These are phyloP conservation scores for Amanita thiersii DNA, from an alignment of 768 basidiomycete genomes.

Conservation along the genomic window DNA sequence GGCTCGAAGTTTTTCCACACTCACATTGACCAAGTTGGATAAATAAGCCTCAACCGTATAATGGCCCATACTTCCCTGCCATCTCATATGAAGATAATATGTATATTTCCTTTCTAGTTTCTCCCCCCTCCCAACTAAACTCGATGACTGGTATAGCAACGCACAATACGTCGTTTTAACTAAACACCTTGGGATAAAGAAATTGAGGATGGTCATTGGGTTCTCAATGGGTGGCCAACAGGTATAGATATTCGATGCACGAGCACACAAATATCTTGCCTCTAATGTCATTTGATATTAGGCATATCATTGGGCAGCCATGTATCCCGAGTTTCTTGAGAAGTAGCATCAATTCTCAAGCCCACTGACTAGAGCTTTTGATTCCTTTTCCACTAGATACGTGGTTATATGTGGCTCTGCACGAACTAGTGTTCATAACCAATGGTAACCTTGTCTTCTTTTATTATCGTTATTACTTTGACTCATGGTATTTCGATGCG, in stretches of 20 bases:
- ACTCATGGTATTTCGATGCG: too few relatives aligned
- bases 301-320: conserved; percentile 50
- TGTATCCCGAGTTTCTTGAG: conserved; percentile 48
- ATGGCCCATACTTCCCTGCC: conserved; percentile 50
- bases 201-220: conserved; percentile 39
- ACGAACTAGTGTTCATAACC: conserved; percentile 46
- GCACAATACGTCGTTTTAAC: conserved; percentile 49
- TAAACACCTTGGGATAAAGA: conserved; percentile 33
- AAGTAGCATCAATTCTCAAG: conserved; percentile 19
- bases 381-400: conserved; percentile 28
- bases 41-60: conserved; percentile 41
- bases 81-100: conserved; percentile 54
- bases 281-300: conserved; percentile 15
- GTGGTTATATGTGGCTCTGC: conserved; percentile 46
- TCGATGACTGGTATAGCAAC: conserved; percentile 33
- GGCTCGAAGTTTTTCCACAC: not conserved
- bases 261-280: too few relatives aligned
- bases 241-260: too few relatives aligned
- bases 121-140: not conserved
- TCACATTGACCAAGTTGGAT: not conserved
- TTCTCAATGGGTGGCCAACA: conserved; percentile 56
- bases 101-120: conserved; percentile 20
- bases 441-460: conserved; percentile 27
- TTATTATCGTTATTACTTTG: not conserved
- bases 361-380: not conserved